Evolutionary conservation across 2,329 filamentous ascomycete species (phyloP), one percentile per base, ranked within the genome.

Genomic region (Triangularia setosa): DNA sequence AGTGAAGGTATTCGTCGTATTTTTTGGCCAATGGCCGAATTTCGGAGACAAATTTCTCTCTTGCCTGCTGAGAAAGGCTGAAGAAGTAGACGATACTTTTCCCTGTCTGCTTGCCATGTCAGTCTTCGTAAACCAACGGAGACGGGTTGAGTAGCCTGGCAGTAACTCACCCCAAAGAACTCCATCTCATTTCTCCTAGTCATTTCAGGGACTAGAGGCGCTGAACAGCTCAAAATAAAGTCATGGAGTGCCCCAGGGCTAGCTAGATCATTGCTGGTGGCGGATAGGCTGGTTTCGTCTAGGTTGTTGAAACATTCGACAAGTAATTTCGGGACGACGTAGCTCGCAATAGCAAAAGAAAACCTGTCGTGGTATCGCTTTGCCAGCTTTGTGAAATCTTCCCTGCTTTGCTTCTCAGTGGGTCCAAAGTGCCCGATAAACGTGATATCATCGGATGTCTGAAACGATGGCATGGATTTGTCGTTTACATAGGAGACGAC

Each of bases 1-100:
- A 84, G 62, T 72, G 73, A 12, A 84, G 74, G 63, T 81, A 83
- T 12, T 83, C 80, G 61, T 72, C 67, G 70, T 80, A 82, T 66
- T 77, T 77, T 64, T 77, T 78, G 1, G 82, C 81, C 1, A 82
- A 69, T 3, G 76, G 74, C 16, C 73, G 72, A 58, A 83, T 73
- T 5, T 73, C 69, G 0, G 69, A 55, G 4, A 75, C 70, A 68
- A 78, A 83, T 1, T 63, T 67, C 2, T 76, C 72, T 2, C 76
- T 75, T 30, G 79, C 74, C 8, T 64, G 28, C 0, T 72, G 61
- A 8, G 67, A 70, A 9, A 64, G 48, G 4, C 74, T 68, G 66
- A 82, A 78, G 68, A 73, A 74, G 63, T 75, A 71, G 2, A 76
- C 71, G 1, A 76, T 67, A 52, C 72, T 74, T 44, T 73, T 73